Percentiles rank a stretch among this genome's conserved stretches.
Evolutionary conservation across 768 basidiomycete genomes (phyloP).

Genomic region (Mycena venus): DNA sequence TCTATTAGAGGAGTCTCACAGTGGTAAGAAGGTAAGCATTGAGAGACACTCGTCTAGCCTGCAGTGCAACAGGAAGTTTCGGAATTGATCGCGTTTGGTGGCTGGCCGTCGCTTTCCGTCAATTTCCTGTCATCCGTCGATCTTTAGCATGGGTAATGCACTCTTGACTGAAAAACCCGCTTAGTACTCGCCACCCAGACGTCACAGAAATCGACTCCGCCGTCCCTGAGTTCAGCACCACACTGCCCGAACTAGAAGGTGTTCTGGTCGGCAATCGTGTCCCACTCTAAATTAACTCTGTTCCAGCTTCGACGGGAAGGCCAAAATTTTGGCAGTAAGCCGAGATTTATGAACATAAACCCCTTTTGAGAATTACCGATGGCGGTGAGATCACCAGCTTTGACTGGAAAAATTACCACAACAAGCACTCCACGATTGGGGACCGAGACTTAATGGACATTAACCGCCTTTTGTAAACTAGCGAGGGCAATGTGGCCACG

Average conservation of each 20-base stretch:
- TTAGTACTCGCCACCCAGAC: neutral
- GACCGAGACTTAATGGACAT: neutral
- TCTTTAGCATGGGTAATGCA: neutral
- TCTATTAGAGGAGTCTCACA: too few relatives aligned
- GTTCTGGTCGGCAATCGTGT: too few relatives aligned
- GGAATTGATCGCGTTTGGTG: neutral
- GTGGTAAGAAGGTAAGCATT: too few relatives aligned
- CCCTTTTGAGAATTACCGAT: neutral
- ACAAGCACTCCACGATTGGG: neutral
- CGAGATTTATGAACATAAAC: neutral
- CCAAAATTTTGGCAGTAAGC: neutral
- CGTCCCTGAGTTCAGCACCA: neutral
- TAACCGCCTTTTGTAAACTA: neutral
- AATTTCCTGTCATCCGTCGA: neutral
- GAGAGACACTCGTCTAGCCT: neutral
- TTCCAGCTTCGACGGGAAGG: too few relatives aligned
- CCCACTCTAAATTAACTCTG: too few relatives aligned
- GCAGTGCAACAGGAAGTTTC: neutral
- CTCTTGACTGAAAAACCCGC: neutral
- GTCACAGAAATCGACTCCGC: neutral
- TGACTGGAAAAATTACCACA: neutral
- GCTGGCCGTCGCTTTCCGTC: neutral
- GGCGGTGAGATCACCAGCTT: neutral
- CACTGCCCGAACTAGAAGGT: neutral
- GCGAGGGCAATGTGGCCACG: neutral